Conservation (phyloP, 148 eudicot species). For the Chenopodium suecicum region DNA sequence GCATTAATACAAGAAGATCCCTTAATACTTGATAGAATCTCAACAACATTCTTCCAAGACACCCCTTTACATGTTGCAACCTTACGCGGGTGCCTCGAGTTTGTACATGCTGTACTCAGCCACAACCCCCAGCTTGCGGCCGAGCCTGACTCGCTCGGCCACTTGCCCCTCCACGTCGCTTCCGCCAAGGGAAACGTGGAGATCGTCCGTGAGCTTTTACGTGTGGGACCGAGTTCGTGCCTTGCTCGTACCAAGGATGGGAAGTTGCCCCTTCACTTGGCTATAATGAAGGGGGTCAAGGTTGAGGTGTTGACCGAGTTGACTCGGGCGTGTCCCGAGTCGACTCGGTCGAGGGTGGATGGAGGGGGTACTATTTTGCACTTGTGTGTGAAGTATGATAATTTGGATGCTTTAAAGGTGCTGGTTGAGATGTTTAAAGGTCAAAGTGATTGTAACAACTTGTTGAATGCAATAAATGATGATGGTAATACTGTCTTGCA, state of each 20-base stretch:
- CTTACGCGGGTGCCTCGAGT: constrained; percentile 32
- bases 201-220: constrained; percentile 24
- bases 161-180: constrained; percentile 37
- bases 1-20: constrained; percentile 32
- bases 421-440: constrained; percentile 14
- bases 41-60: constrained; percentile 10
- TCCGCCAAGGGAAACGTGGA: constrained; percentile 27
- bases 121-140: constrained; percentile 27
- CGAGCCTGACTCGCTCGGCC: constrained; percentile 34
- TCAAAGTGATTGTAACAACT: constrained; percentile 10
- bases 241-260: constrained; percentile 24
- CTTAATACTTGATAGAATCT: constrained; percentile 30
- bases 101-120: constrained; percentile 19
- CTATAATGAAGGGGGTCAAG: constrained; percentile 24
- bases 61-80: constrained; percentile 35
- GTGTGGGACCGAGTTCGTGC: constrained; percentile 7
- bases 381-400: constrained; percentile 32
- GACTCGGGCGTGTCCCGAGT: constrained; percentile 29
- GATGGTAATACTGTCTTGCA: constrained; percentile 38
- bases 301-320: constrained; percentile 32
- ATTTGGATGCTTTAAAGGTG: constrained; percentile 31
- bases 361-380: constrained; percentile 32
- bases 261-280: constrained; percentile 32
- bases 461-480: constrained; percentile 30
- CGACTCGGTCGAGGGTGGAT: constrained; percentile 13